Conservation (phyloP, 805 yeast species). For the Nakazawaea pomicola region DNA sequence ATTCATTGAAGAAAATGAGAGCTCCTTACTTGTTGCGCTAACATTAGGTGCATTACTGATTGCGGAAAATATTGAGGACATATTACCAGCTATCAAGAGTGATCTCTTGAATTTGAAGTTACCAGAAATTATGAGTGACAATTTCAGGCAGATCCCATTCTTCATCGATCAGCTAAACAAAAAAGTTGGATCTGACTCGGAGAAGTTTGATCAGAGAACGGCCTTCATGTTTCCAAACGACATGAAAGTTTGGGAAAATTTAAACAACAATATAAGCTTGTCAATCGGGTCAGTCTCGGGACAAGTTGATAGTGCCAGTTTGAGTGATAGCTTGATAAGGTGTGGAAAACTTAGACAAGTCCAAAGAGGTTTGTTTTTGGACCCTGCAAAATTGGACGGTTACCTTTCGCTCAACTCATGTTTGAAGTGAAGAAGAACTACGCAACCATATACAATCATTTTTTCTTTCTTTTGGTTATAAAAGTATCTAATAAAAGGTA, state of each 20-base stretch:
- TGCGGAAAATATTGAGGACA: slow-evolving; percentile 52
- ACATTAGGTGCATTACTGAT: slow-evolving; percentile 78
- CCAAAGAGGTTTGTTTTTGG: slow-evolving; percentile 64
- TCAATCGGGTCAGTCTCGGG: slow-evolving; percentile 50
- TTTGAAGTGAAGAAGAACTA: too few species aligned
- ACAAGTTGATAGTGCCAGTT: slow-evolving; percentile 42
- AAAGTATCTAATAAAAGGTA: neutral
- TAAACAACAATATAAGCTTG: slow-evolving; percentile 52
- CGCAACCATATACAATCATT: too few species aligned
- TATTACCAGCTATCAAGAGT: slow-evolving; percentile 55
- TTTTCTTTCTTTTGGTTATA: neutral
- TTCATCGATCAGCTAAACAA: slow-evolving; percentile 48
- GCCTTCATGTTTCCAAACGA: slow-evolving; percentile 75
- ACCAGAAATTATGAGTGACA: slow-evolving; percentile 43
- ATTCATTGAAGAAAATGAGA: slow-evolving; percentile 58
- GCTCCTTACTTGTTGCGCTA: slow-evolving; percentile 61
- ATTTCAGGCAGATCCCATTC: slow-evolving; percentile 50
- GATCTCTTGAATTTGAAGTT: slow-evolving; percentile 56
- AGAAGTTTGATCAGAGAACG: slow-evolving; percentile 40
- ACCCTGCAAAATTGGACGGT: slow-evolving; percentile 45
- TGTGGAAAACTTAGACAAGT: slow-evolving; percentile 46
- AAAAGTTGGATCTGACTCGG: slow-evolving; percentile 25
- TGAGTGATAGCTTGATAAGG: slow-evolving; percentile 47
- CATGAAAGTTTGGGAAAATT: slow-evolving; percentile 60
- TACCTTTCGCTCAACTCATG: slow-evolving; percentile 16